A percentile compares a stretch with the other conserved stretches of the same genome.
phyloP scores from a whole-genome alignment of 495 filamentous ascomycete genomes.

The Astrothelium macrocarpum region DNA sequence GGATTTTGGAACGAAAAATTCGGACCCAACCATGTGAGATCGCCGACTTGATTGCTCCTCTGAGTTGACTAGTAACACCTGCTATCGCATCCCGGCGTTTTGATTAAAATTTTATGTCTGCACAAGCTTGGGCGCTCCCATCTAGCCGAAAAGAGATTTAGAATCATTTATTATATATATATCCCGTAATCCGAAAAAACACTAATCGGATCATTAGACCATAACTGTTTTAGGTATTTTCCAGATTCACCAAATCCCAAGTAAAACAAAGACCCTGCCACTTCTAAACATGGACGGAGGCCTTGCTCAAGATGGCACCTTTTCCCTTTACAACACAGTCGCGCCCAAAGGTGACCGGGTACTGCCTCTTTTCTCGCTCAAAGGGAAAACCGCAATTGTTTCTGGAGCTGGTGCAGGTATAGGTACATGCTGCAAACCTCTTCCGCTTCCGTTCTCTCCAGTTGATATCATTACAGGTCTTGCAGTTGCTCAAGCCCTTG shows the following conservation, averaged over 20 bases:
- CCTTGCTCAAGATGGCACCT: slow-evolving; percentile 25
- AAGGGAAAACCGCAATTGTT: slow-evolving; percentile 74
- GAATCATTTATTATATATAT: background rate
- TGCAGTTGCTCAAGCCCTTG: slow-evolving; percentile 62
- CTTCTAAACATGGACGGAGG: slow-evolving; percentile 9
- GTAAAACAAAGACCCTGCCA: background rate
- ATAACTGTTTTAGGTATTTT: background rate
- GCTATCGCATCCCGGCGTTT: background rate
- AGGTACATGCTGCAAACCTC: slow-evolving; percentile 29
- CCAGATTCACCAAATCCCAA: background rate
- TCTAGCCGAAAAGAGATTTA: background rate
- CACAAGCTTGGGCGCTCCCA: background rate
- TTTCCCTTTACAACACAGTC: slow-evolving; percentile 28
- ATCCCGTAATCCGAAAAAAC: background rate
- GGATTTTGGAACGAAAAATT: background rate
- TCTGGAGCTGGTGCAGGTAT: slow-evolving; percentile 77
- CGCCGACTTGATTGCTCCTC: background rate
- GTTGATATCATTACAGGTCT: slow-evolving; percentile 32
- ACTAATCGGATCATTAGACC: background rate
- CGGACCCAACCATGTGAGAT: background rate
- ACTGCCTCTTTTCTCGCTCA: slow-evolving; percentile 72
- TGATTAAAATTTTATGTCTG: background rate
- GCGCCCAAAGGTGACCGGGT: slow-evolving; percentile 50
- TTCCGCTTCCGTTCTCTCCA: no score
- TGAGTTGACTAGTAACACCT: background rate